Conservation (phyloP, 2,329 filamentous ascomycete species). For the Aspergillus thermomutatus region DNA sequence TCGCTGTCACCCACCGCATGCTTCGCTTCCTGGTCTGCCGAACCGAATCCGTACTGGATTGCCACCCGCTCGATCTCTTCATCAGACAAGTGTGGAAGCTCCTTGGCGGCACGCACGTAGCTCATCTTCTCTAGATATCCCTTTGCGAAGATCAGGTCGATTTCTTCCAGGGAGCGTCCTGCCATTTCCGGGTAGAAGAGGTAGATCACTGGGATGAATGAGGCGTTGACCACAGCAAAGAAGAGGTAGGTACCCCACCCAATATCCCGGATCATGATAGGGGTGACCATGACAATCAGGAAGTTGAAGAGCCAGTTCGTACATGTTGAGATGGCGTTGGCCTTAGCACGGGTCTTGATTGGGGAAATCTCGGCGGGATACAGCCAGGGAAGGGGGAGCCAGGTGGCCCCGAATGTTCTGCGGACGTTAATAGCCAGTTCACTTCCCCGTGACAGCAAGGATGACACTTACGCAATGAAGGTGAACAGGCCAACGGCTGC, state of each 20-base stretch:
- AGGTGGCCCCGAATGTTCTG: slow-evolving; percentile 61
- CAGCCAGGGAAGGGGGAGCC: slow-evolving; percentile 61
- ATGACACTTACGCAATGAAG: slow-evolving; percentile 53
- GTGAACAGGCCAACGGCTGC: slow-evolving; percentile 61
- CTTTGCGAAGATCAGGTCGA: slow-evolving; percentile 46
- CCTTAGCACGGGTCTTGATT: slow-evolving; percentile 54
- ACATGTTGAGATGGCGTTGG: slow-evolving; percentile 53
- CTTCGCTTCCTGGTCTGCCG: background rate
- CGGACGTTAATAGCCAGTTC: too few species aligned
- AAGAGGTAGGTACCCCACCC: slow-evolving; percentile 45
- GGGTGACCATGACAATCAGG: slow-evolving; percentile 50
- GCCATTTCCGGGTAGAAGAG: slow-evolving; percentile 55
- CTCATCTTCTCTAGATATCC: slow-evolving; percentile 41
- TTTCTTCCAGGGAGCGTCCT: slow-evolving; percentile 43
- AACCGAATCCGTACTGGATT: background rate
- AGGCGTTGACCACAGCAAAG: slow-evolving; percentile 40
- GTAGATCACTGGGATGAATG: slow-evolving; percentile 52
- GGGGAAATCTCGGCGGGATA: slow-evolving; percentile 52
- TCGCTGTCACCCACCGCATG: background rate
- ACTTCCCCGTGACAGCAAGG: too few species aligned
- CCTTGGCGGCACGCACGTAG: slow-evolving; percentile 32
- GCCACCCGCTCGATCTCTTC: slow-evolving; percentile 17
- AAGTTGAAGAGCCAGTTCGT: slow-evolving; percentile 58
- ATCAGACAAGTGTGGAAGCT: slow-evolving; percentile 33
- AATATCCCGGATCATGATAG: slow-evolving; percentile 38